These are phyloP conservation scores for Achlya hypogyna DNA, from an alignment of 352 stramenopile genomes.

Conservation along the genomic window DNA sequence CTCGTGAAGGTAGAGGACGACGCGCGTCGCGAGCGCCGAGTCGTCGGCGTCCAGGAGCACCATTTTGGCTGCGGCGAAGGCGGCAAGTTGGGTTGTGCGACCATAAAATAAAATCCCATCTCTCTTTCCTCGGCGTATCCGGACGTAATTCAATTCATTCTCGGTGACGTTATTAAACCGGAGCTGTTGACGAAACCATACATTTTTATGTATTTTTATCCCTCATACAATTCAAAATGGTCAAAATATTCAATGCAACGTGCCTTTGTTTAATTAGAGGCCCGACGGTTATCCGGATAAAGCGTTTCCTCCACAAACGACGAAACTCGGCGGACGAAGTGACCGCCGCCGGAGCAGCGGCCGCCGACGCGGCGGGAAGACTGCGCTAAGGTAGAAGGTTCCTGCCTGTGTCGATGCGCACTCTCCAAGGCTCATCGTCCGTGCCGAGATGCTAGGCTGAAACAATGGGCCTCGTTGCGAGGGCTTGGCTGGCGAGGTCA, in stretches of 20 bases:
- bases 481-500: no score
- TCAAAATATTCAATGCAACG: neutral
- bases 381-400: neutral
- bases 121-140: neutral
- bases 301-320: neutral
- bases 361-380: no score
- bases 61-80: neutral
- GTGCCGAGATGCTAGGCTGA: no score
- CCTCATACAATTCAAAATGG: no score
- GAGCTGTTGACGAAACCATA: neutral
- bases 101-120: neutral
- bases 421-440: no score
- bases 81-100: neutral
- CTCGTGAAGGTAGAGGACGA: constrained; percentile 67
- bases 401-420: no score
- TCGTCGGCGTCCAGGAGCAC: neutral
- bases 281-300: neutral
- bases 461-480: no score
- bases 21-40: constrained; percentile 41
- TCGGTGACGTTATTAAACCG: neutral
- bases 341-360: neutral
- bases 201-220: no score
- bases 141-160: constrained; percentile 1
- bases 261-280: neutral
- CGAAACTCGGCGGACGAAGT: no score